A percentile compares a stretch with the other conserved stretches of the same genome.
These are phyloP conservation scores for Hyphodiscus sp. DNA, from an alignment of 2,329 filamentous ascomycete species.

Conservation along the genomic window DNA sequence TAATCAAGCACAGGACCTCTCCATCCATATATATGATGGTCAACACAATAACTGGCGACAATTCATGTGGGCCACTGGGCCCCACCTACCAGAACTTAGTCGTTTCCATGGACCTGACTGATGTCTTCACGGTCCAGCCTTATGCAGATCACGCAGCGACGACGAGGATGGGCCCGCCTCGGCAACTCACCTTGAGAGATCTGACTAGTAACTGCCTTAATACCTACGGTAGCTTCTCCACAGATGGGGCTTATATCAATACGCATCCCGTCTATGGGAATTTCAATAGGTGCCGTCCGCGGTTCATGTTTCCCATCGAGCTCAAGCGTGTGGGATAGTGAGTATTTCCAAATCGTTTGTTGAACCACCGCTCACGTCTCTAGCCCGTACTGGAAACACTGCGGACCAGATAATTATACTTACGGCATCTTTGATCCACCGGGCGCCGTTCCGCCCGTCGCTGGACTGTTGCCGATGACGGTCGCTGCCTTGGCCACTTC, in stretches of 20 bases:
- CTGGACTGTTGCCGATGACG: slow-evolving; percentile 21
- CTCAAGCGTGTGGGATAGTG: background rate
- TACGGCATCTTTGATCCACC: slow-evolving; percentile 37
- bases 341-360: slow-evolving; percentile 4
- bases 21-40: slow-evolving; percentile 35
- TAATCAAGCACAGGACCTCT: slow-evolving; percentile 25
- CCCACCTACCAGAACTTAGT: slow-evolving; percentile 28
- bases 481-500: slow-evolving; percentile 4
- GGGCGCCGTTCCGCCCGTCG: slow-evolving; percentile 33
- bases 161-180: slow-evolving; percentile 14
- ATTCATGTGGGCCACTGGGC: slow-evolving; percentile 24
- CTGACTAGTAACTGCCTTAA: slow-evolving; percentile 8
- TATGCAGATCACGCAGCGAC: slow-evolving; percentile 12
- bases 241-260: background rate
- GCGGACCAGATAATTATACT: slow-evolving; percentile 31
- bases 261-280: slow-evolving; percentile 5
- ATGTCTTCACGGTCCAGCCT: slow-evolving; percentile 31
- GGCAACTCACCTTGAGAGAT: slow-evolving; percentile 30
- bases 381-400: slow-evolving; percentile 29
- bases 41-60: slow-evolving; percentile 30
- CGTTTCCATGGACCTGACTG: slow-evolving; percentile 27
- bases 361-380: no score
- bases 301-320: slow-evolving; percentile 21
- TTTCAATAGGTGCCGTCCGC: slow-evolving; percentile 13
- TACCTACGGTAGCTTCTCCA: background rate